Conservation (phyloP, 1,139 yeast genomes). For the Debaryomyces sp. region DNA sequence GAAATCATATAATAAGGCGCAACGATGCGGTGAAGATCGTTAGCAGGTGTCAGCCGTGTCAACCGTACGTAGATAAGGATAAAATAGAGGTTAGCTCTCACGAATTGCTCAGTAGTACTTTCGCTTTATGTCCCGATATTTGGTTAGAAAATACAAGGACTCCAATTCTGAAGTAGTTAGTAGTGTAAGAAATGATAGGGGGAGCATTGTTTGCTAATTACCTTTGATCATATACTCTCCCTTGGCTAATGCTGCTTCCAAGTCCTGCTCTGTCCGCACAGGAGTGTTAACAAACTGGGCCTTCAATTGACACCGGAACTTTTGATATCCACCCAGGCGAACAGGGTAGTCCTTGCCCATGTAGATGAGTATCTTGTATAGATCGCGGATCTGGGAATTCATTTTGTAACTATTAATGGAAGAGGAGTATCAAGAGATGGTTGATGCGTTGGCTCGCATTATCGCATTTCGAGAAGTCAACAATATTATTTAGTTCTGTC, state of each 20-base stretch:
- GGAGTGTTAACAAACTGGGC: slow-evolving; percentile 21
- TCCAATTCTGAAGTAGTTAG: slow-evolving; percentile 26
- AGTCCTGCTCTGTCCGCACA: slow-evolving; percentile 18
- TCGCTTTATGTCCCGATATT: slow-evolving; percentile 38
- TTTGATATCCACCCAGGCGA: slow-evolving; percentile 31
- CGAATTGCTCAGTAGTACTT: slow-evolving; percentile 21
- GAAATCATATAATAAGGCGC: background rate
- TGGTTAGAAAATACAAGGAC: slow-evolving; percentile 31
- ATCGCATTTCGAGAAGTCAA: slow-evolving; percentile 2
- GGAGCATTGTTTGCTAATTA: slow-evolving; percentile 12
- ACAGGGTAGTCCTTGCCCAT: slow-evolving; percentile 42
- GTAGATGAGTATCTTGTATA: slow-evolving; percentile 34
- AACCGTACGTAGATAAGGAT: background rate
- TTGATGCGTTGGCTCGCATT: background rate
- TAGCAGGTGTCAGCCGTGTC: no score
- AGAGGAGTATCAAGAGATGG: background rate
- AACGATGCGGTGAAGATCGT: background rate
- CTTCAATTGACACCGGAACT: slow-evolving; percentile 25
- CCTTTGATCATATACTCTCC: slow-evolving; percentile 37
- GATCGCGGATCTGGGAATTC: slow-evolving; percentile 34
- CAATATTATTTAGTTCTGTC: background rate
- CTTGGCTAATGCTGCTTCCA: slow-evolving; percentile 28
- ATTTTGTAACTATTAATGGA: slow-evolving; percentile 16
- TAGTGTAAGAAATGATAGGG: background rate
- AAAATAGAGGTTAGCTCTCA: background rate